Base-by-base conservation (phyloP, 306 rosid species). In the Fagus crenata region DNA sequence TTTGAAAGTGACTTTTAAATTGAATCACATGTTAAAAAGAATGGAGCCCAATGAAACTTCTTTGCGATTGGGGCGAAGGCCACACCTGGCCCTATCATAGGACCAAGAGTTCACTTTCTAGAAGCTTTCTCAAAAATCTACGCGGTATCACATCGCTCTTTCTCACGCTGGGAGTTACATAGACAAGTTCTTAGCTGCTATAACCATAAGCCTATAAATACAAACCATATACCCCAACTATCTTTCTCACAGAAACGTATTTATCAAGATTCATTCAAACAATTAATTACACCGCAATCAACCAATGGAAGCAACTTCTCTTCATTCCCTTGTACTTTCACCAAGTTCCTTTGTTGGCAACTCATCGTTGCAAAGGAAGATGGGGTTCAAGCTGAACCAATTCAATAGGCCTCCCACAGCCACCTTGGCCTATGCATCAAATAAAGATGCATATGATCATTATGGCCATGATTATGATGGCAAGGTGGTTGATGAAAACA, bases 401-500 rank as follows among this genome's bases (percentile, higher is more conserved):
- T 9, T n/a, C 35, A 2, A 22, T 7, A n/a, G n/a, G 69, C 12
- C 39, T 2, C 39, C 59, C 32, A 39, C 65, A 14, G 51, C 71
- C 46, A 6, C 64, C 12, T 69, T 41, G 8, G 71, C 80, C 56
- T 42, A 6, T 37, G 89, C 89, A 13, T 82, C 85, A 6, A 77
- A 59, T 1, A 73, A 77, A 51, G 89, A 85, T 76, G 72, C 86
- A 0, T 77, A 69, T 70, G 86, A 77, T 17, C 83, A 81, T 59
- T 77, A 69, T 70, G 86, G 79, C 12, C 83, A 81, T 59, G 81
- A 63, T 3, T 79, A 87, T 31, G 74, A 82, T 51, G 90, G 93
- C 8, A 87, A 81, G 74, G 76, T 82, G 42, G 93, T 87, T 41
- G 93, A 87, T 39, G 85, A 84, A 67, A 83, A 67, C 84, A 89